Evolutionary conservation across 345 rosid species (phyloP), one percentile per base, ranked within the genome.

Genomic region (Rhodomyrtus tomentosa): DNA sequence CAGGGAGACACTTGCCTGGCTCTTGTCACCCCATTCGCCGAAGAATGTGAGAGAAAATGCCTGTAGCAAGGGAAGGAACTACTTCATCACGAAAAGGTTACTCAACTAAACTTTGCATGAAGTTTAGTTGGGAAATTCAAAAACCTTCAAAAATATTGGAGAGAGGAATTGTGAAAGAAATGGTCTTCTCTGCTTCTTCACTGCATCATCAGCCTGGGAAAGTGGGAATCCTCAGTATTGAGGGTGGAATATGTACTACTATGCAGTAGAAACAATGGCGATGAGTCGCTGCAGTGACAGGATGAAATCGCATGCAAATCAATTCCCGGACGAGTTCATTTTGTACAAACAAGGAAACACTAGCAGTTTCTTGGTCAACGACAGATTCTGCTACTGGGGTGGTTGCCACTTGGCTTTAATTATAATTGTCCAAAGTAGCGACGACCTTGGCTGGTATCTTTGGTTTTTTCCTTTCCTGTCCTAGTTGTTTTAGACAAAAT

Each of bases 1-100:
- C 16, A 29, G 5, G 20, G 29, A 49, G 29, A 50, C n/a, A 68
- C 74, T 81, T 87, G 94, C 99, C 98, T 94, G 99, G 88, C 99
- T 96, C 90, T 93, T 96, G 91, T 95, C 99, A 82, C 99, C 98
- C 96, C 96, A 94, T 91, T 96, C 98, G 48, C 99, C 99, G 87
- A 96, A 95, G 89, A 96, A 95, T 21, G 94, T 95, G 22, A 96
- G 94, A 54, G 98, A 96, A 92, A 96, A 96, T 38, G 99, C 99
- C 98, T 96, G 95, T 85, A 87, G n/a, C 80, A 87, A 53, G 81
- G 16, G n/a, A 56, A 84, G 80, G 40, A 89, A 84, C 59, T 82
- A 42, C 58, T 50, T 45, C 59, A 80, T 51, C 51, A 82, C 15
- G 14, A 21, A 54, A 83, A 59, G 53, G 62, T 40, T n/a, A n/a